Evolutionary conservation across 352 stramenopile genomes (phyloP), one percentile per base, ranked within the genome.

Genomic region (Phytophthora multivora): DNA sequence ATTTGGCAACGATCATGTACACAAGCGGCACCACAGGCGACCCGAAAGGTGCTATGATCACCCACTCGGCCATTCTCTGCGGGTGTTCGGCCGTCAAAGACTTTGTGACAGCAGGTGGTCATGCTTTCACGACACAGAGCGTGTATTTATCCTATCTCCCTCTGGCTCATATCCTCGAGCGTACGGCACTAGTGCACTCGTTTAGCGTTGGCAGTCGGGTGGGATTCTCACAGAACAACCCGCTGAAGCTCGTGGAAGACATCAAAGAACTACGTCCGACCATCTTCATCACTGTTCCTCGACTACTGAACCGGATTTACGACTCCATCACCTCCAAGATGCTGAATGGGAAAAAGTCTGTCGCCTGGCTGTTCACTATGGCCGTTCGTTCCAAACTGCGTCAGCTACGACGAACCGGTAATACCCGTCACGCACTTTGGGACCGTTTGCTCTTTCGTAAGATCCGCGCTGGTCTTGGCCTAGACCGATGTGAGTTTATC

Each of bases 271-370:
- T 98, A 50, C 77, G 88, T 5, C 97, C 97, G 0, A 98, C 96
- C 1, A 63, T 98, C 4, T 96, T 99, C 53, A 83, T 85, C 35
- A 88, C 86, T 5, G 96, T 98, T n/a, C 97, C 97, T 15, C 80
- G 97, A 4, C 79, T 99, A 10, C 78, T 98, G 31, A 98, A 99
- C 64, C 97, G 97, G 53, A 96, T 99, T 39, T 90, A 99, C 75
- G 96, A 99, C 79, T 97, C 96, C 26, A 82, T 98, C 58, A 90
- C 88, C 56, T 67, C 75, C 23, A 86, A 84, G 41, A 88, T 93
- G 55, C 30, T 72, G 13, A 63, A 66, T 28, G 57, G 67, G 3
- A 71, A 77, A 7, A 91, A 88, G 30, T 86, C 79, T 36, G 60
- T 66, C 7, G 76, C 87, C n/a, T 98, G 71, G 90, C 88, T 82